Evolutionary conservation across 1,284 basidiomycete species (phyloP), one percentile per base, ranked within the genome.

Genomic region (Chondrostereum purpureum): DNA sequence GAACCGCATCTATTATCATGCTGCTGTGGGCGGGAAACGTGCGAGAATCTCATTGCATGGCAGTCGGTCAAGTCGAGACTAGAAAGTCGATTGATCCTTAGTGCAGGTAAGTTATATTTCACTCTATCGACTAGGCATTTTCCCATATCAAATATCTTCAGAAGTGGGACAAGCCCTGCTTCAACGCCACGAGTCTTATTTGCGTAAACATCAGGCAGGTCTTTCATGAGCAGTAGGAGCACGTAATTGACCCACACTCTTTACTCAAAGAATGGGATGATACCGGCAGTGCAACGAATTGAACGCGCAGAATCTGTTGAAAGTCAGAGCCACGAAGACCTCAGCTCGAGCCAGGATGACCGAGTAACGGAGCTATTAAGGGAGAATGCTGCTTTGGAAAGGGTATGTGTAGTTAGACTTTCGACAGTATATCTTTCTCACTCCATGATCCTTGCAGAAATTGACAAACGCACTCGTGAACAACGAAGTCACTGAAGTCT

Each of bases 101-200:
- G 88, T 62, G 90, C 88, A 59, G 88, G 90, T 92, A 58, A 50
- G 80, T 72, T 17, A 17, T 33, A 12, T 42, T 14, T 42, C 27
- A 27, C 35, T 47, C 24, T 34, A 37, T 17, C 14, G 14, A 22
- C 27, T 5, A 17, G 24, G 17, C 14, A 14, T 17, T 5, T 35
- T 43, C 48, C 19, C n/a, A n/a, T n/a, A n/a, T n/a, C n/a, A n/a
- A n/a, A n/a, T 40, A 16, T 41, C 43, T 43, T 18, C 54, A 92
- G 92, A 96, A 69, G 86, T 97, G 39, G 94, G 94, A 1, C 89
- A 92, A 63, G 92, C 92, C 1, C 67, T 98, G 38, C 64, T 97
- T 40, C 81, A 88, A 57, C 74, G 86, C 50, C 91, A 93, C 60
- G 92, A 95, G 64, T 87, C 85, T 3, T 88, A 88, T 60, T 77